phyloP scores from a whole-genome alignment of 768 basidiomycete species.

The Suillus sp. region DNA sequence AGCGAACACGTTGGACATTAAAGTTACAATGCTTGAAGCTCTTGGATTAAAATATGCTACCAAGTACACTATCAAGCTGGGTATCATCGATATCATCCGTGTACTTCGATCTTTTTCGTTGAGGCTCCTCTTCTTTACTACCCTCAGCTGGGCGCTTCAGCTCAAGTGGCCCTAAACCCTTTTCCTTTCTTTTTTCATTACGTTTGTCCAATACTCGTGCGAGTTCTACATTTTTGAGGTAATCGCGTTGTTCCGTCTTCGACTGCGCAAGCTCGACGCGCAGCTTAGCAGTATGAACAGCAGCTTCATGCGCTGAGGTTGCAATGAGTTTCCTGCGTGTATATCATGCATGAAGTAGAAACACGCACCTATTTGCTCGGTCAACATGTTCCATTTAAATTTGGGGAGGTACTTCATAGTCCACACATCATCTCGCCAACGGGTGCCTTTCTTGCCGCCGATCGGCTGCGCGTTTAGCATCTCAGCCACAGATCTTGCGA shows the following conservation, averaged over 20 bases:
- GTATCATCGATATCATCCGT: conserved; percentile 11
- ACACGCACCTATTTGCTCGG: conserved; percentile 92
- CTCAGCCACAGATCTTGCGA: conserved; percentile 87
- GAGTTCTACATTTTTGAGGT: conserved; percentile 91
- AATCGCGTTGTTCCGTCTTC: conserved; percentile 85
- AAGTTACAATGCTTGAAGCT: neutral
- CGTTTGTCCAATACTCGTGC: conserved; percentile 85
- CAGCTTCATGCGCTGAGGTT: conserved; percentile 84
- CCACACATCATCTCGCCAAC: conserved; percentile 98
- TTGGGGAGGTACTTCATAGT: conserved; percentile 98
- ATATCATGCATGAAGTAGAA: neutral
- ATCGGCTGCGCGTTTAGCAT: conserved; percentile 97
- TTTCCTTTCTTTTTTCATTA: conserved; percentile 63
- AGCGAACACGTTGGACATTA: conserved; percentile 9
- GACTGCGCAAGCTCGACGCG: conserved; percentile 91
- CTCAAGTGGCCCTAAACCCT: conserved; percentile 49
- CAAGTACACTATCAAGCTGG: conserved; percentile 47
- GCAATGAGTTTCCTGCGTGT: conserved; percentile 13
- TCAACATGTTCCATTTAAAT: conserved; percentile 99
- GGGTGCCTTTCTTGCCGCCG: conserved; percentile 86
- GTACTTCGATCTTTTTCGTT: conserved; percentile 20
- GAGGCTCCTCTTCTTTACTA: conserved; percentile 15
- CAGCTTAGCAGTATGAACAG: conserved; percentile 83
- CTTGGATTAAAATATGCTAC: conserved; percentile 51
- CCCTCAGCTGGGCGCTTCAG: conserved; percentile 18